Evolutionary conservation across 2,329 filamentous ascomycete species (phyloP), one percentile per base, ranked within the genome.

Genomic region (Pleurostoma richardsiae): DNA sequence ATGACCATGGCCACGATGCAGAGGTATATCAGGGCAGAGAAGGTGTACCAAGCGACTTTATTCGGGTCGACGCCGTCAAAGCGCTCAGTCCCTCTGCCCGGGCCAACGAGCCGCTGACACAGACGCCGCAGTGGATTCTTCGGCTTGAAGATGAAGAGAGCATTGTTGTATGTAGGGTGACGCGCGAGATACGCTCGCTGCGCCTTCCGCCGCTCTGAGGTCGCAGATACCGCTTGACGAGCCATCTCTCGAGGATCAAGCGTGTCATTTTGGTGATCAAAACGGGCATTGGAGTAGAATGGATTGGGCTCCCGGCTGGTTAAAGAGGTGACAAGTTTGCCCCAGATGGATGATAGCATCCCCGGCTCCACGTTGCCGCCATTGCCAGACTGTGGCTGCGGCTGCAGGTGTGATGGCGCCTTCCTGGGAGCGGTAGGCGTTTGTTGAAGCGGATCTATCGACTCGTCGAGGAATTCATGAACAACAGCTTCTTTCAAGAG

Each of bases 1-100:
- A 96, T 69, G n/a, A 99, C 94, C 95, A 99, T 99, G 43, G 90
- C 88, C 39, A 97, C 88, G 52, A 99, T 96, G 10, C 89, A 87
- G 28, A 86, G 83, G 63, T 99, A 99, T 46, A 97, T 88, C 57
- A 99, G 87, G 4, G 90, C 89, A 1, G 94, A 96, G 63, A 97
- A 95, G 1, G 82, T 74, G 62, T 96, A 96, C 91, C 94, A 99
- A 6, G 94, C 77, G 4, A 88, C 81, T 54, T 90, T 90, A 56
- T 94, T 92, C 1, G 94, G 94, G 50, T 90, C 84, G 1, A 95
- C 82, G 10, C 94, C 94, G 64, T 97, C 89, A 52, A 95, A 86
- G 40, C 94, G 85, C 62, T 95, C 87, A 40, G 75, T 79, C 5
- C 94, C 95, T 51, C 94, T 83, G 10, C 92, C 92, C 5, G 94